Percentiles rank a stretch among this genome's conserved stretches.
Evolutionary conservation across 2,329 filamentous ascomycete genomes (phyloP).

Genomic region (Xylariomycetidae sp.): DNA sequence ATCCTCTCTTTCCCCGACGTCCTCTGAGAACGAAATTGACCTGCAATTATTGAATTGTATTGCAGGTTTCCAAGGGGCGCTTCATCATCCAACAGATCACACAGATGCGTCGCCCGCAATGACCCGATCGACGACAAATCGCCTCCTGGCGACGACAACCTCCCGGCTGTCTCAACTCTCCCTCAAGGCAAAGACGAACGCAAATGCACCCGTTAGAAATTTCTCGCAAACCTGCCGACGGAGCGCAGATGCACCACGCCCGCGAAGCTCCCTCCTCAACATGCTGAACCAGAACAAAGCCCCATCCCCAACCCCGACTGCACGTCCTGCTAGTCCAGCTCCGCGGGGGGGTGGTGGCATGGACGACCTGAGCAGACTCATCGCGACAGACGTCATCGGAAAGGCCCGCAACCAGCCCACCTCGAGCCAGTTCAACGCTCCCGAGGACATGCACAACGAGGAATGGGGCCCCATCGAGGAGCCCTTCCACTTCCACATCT

Average conservation of each 20-base stretch:
- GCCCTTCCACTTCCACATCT: constrained; percentile 84
- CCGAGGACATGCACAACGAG: too few relatives aligned
- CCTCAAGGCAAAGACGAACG: constrained; percentile 13
- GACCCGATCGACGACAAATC: too few relatives aligned
- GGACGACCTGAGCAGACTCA: constrained; percentile 9
- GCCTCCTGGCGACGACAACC: constrained; percentile 38
- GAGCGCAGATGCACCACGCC: too few relatives aligned
- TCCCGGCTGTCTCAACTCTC: constrained; percentile 24
- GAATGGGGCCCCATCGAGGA: constrained; percentile 38
- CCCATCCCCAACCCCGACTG: constrained; percentile 1
- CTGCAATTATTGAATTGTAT: too few relatives aligned
- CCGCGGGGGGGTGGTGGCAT: constrained; percentile 1
- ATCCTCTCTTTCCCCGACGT: too few relatives aligned
- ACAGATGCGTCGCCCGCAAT: too few relatives aligned
- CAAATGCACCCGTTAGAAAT: too few relatives aligned
- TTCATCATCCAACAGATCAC: too few relatives aligned
- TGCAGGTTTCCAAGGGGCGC: too few relatives aligned
- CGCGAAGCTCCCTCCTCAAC: too few relatives aligned
- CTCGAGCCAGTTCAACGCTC: too few relatives aligned
- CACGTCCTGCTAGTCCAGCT: not conserved
- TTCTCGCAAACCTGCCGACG: constrained; percentile 35
- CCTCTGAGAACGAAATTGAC: too few relatives aligned
- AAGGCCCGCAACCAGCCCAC: constrained; percentile 17
- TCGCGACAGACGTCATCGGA: constrained; percentile 14
- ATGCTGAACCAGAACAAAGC: not conserved